Percentiles rank a stretch among this genome's conserved stretches.
These are phyloP conservation scores for Suillus fuscotomentosus DNA, from an alignment of 768 basidiomycete species.

Conservation along the genomic window DNA sequence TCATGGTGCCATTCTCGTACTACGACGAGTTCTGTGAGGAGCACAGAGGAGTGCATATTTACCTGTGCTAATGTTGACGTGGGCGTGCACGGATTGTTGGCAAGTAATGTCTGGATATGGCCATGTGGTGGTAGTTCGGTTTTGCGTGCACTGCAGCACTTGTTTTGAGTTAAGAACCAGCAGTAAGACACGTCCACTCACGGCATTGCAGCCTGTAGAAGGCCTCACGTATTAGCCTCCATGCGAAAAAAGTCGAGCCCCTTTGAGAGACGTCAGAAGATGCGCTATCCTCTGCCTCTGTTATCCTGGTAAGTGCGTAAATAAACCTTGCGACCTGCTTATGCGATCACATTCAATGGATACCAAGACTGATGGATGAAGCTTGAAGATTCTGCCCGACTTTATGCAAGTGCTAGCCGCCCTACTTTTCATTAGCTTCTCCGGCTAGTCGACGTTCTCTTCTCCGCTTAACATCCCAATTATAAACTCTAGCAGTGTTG, in stretches of 20 bases:
- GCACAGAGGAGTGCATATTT: constrained; percentile 63
- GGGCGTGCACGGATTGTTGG: constrained; percentile 79
- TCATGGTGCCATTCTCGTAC: constrained; percentile 88
- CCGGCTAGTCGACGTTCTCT: constrained; percentile 52
- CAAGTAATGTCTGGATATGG: constrained; percentile 53
- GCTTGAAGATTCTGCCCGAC: too few species aligned
- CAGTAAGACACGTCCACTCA: constrained; percentile 35
- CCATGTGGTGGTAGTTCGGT: constrained; percentile 46
- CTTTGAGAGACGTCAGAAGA: constrained; percentile 36
- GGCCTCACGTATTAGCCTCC: constrained; percentile 71
- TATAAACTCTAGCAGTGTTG: constrained; percentile 94
- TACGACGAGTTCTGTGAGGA: constrained; percentile 72
- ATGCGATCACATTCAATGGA: too few species aligned
- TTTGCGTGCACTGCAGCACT: constrained; percentile 57
- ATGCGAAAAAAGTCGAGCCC: constrained; percentile 64
- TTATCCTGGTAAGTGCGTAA: constrained; percentile 36
- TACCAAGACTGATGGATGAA: too few species aligned
- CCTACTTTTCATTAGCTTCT: constrained; percentile 21
- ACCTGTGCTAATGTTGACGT: constrained; percentile 72
- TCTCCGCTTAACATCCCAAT: constrained; percentile 90
- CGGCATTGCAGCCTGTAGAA: constrained; percentile 77
- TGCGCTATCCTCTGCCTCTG: constrained; percentile 45
- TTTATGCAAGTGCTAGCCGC: neutral
- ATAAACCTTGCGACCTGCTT: too few species aligned
- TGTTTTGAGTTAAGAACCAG: neutral